phyloP scores from a whole-genome alignment of 805 yeast species.

The Starmerella geochares region DNA sequence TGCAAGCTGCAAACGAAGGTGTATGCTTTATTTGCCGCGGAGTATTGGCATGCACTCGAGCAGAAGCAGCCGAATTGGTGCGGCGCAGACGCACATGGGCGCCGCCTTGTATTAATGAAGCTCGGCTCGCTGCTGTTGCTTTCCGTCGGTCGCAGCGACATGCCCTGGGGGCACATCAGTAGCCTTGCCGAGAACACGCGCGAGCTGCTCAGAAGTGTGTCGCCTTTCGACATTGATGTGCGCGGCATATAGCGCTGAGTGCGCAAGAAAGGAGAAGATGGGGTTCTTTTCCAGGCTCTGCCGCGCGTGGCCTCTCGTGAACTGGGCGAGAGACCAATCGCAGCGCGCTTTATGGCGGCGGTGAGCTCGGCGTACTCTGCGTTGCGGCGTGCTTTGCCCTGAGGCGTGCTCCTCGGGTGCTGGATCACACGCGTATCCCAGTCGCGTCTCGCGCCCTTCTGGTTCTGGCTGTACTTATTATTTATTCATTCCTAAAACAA shows the following conservation, averaged over 20 bases:
- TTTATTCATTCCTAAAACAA: not conserved
- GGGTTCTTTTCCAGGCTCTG: too few relatives aligned
- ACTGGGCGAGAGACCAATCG: too few relatives aligned
- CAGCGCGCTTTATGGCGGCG: too few relatives aligned
- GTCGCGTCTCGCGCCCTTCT: too few relatives aligned
- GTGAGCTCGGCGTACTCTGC: too few relatives aligned
- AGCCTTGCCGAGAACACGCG: constrained; percentile 2
- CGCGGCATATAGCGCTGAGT: constrained; percentile 3
- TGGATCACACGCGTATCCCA: too few relatives aligned
- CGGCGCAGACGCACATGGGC: constrained; percentile 18
- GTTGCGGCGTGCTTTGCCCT: too few relatives aligned
- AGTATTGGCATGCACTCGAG: constrained; percentile 23
- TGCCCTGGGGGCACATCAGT: constrained; percentile 14
- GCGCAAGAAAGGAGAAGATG: too few relatives aligned
- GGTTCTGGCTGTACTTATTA: not conserved
- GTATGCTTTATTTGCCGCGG: constrained; percentile 28
- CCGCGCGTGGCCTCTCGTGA: too few relatives aligned
- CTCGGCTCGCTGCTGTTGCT: constrained; percentile 12
- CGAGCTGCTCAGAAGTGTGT: not conserved
- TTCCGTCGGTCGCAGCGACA: constrained; percentile 4
- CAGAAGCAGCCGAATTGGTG: constrained; percentile 8
- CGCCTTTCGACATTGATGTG: constrained; percentile 1
- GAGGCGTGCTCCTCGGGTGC: too few relatives aligned
- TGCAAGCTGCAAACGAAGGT: constrained; percentile 29
- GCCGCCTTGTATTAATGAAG: constrained; percentile 12